These are phyloP conservation scores for Magnolia officinalis DNA, from an alignment of 164 flowering plant species.

Conservation along the genomic window DNA sequence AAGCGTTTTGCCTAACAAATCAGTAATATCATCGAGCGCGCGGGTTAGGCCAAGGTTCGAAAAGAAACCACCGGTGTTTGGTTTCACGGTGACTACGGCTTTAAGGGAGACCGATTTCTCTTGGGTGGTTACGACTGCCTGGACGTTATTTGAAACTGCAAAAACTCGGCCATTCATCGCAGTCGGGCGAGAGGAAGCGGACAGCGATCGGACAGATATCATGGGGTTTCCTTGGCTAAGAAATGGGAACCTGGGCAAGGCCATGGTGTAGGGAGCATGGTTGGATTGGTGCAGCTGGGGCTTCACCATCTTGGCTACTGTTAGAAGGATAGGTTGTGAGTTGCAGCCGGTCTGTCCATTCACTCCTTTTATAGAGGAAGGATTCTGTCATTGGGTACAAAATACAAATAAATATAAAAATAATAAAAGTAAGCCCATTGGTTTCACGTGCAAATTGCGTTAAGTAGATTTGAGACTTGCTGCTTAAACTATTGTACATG, in stretches of 20 bases:
- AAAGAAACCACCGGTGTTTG: conserved; percentile 30
- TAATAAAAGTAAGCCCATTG: too few species aligned
- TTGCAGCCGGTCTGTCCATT: neutral
- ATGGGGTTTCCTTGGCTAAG: neutral
- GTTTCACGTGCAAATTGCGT: too few species aligned
- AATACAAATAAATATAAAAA: too few species aligned
- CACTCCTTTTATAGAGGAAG: neutral
- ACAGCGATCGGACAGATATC: neutral
- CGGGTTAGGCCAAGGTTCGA: conserved; percentile 1
- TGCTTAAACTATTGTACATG: too few species aligned
- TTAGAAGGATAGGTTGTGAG: neutral
- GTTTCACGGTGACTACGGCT: conserved; percentile 42
- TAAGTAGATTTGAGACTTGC: too few species aligned
- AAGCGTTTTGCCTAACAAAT: conserved; percentile 40
- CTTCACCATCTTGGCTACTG: conserved; percentile 11
- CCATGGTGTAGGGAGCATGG: neutral
- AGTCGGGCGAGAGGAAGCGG: neutral
- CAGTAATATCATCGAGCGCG: conserved; percentile 17
- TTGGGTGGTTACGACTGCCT: neutral
- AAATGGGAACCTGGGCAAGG: neutral
- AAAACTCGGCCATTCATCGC: neutral
- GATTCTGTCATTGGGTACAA: neutral
- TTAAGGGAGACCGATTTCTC: conserved; percentile 22
- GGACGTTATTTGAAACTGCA: neutral
- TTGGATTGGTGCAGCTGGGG: conserved; percentile 11